Evolutionary conservation across 768 basidiomycete genomes (phyloP).

Genomic region (Amylocystis lapponica): DNA sequence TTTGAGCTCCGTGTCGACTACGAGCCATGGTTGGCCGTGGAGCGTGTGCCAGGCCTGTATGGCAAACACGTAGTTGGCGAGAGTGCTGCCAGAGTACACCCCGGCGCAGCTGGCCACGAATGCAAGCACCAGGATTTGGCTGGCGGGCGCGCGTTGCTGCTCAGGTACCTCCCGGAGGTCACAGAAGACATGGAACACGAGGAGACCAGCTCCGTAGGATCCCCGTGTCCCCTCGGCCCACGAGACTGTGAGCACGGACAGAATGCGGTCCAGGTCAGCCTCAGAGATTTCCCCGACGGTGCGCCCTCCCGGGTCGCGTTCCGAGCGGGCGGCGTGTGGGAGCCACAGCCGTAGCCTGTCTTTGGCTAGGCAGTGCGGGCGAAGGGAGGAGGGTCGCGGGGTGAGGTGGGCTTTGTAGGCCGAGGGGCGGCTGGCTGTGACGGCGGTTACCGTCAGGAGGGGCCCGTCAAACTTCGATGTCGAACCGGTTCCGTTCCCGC

Average conservation of each 20-base stretch:
- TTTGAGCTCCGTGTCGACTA: conserved; percentile 22
- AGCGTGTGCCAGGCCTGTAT: too few species aligned
- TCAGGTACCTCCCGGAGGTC: conserved; percentile 28
- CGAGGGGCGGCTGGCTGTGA: neutral
- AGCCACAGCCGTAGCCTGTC: conserved; percentile 6
- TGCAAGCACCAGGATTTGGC: conserved; percentile 15
- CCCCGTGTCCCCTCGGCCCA: conserved; percentile 29
- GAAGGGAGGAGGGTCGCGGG: neutral
- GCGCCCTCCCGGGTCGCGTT: neutral
- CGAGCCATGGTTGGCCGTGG: conserved; percentile 29
- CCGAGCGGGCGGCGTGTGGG: neutral
- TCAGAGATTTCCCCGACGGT: conserved; percentile 2
- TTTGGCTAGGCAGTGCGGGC: conserved; percentile 7
- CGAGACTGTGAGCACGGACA: conserved; percentile 15
- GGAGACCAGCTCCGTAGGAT: too few species aligned
- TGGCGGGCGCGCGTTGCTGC: conserved; percentile 21
- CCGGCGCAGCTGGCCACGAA: conserved; percentile 20
- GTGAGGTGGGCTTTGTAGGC: neutral
- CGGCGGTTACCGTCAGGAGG: neutral
- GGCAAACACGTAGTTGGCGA: too few species aligned
- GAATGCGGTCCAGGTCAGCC: conserved; percentile 20
- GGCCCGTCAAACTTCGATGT: conserved; percentile 4
- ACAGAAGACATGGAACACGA: too few species aligned
- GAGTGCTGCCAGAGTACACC: conserved; percentile 24
- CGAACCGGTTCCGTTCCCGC: neutral